phyloP scores from a whole-genome alignment of 352 stramenopile genomes.

The Aphanomyces astaci region DNA sequence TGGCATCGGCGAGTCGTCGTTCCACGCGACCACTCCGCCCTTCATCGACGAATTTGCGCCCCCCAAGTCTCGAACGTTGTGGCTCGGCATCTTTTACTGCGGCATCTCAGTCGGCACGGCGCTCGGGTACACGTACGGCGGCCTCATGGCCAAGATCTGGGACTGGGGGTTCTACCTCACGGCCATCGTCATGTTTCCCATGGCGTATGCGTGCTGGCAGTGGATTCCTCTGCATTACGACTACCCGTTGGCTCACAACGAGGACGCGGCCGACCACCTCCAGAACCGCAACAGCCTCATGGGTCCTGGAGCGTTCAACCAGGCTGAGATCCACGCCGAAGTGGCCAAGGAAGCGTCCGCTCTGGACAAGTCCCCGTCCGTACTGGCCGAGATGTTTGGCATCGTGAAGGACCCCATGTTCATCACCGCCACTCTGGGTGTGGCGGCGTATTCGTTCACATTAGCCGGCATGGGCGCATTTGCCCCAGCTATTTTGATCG shows the following conservation, averaged over 20 bases:
- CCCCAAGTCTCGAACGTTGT: constrained; percentile 61
- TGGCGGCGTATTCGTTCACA: constrained; percentile 83
- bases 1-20: constrained; percentile 87
- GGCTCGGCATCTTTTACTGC: constrained; percentile 87
- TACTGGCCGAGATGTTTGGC: constrained; percentile 35
- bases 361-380: no score
- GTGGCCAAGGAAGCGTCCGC: no score
- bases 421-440: constrained; percentile 70
- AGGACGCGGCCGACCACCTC: neutral
- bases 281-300: constrained; percentile 11
- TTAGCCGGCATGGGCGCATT: constrained; percentile 82
- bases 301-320: neutral
- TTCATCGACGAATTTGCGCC: constrained; percentile 89
- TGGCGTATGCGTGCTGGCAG: constrained; percentile 56
- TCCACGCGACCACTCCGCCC: constrained; percentile 87
- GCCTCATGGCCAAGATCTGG: constrained; percentile 70
- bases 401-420: constrained; percentile 71
- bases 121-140: constrained; percentile 87
- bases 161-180: constrained; percentile 82
- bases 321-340: constrained; percentile 6
- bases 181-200: constrained; percentile 66
- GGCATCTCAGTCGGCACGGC: constrained; percentile 89
- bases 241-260: no score
- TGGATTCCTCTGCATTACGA: no score
- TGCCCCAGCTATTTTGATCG: constrained; percentile 82